Evolutionary conservation across 805 yeast species (phyloP).

Genomic region (Saccharomycopsis javanensis): DNA sequence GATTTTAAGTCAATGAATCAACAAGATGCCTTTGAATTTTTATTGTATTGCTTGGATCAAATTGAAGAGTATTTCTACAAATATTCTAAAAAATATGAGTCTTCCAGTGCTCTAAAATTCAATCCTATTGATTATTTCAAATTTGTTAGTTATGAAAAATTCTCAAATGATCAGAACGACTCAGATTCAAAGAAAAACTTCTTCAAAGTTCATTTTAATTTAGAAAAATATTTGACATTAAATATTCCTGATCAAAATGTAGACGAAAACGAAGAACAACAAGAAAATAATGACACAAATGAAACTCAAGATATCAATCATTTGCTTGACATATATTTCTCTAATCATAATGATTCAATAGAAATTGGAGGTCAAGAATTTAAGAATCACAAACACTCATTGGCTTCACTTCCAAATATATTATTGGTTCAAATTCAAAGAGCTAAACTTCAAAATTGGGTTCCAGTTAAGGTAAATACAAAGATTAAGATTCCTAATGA

Average conservation of each 20-base stretch:
- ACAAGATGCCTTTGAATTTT: slow-evolving; percentile 92
- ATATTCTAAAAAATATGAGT: slow-evolving; percentile 19
- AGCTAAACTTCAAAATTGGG: slow-evolving; percentile 81
- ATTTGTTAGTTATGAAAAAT: slow-evolving; percentile 54
- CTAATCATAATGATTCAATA: slow-evolving; percentile 38
- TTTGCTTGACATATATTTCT: slow-evolving; percentile 40
- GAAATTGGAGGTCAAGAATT: slow-evolving; percentile 52
- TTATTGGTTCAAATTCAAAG: slow-evolving; percentile 68
- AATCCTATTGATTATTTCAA: slow-evolving; percentile 50
- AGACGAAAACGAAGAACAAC: slow-evolving; percentile 31
- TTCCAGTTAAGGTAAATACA: slow-evolving; percentile 70
- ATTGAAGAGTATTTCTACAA: slow-evolving; percentile 40
- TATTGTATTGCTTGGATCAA: slow-evolving; percentile 54
- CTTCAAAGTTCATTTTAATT: slow-evolving; percentile 47
- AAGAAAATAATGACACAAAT: slow-evolving; percentile 32
- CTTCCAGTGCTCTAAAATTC: slow-evolving; percentile 14
- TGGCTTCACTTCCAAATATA: slow-evolving; percentile 59
- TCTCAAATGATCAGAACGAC: slow-evolving; percentile 34
- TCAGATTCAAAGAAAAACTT: slow-evolving; percentile 21
- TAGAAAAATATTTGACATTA: slow-evolving; percentile 56
- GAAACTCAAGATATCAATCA: slow-evolving; percentile 34
- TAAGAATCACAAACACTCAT: slow-evolving; percentile 26
- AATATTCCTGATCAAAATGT: slow-evolving; percentile 38
- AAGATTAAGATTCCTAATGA: slow-evolving; percentile 48
- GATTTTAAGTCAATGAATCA: slow-evolving; percentile 85